A percentile compares a stretch with the other conserved stretches of the same genome.
Conservation (phyloP, 2,329 filamentous ascomycete genomes). For the Ophiostoma populinum region DNA sequence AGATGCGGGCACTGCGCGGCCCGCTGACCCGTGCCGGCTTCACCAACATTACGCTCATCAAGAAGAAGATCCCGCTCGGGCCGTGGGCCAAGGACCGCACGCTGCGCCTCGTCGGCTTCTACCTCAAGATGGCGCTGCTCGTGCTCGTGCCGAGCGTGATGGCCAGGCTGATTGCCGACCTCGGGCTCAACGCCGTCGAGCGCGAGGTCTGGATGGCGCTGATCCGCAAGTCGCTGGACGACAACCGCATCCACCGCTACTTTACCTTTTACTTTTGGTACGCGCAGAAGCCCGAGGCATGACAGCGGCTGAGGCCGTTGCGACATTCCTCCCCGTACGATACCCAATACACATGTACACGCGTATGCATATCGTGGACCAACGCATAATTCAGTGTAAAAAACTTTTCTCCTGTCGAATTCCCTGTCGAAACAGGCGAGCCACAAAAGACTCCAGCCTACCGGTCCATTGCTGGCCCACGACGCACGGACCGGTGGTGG, state of each 20-base stretch:
- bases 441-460: too few relatives aligned
- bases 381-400: too few relatives aligned
- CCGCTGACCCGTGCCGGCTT: constrained; percentile 25
- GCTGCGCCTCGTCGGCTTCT: constrained; percentile 22
- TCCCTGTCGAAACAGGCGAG: too few relatives aligned
- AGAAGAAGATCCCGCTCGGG: constrained; percentile 27
- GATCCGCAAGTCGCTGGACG: constrained; percentile 19
- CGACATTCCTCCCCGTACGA: too few relatives aligned
- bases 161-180: constrained; percentile 19
- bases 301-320: too few relatives aligned
- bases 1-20: constrained; percentile 13
- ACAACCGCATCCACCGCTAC: constrained; percentile 21
- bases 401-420: too few relatives aligned
- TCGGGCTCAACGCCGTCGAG: constrained; percentile 18
- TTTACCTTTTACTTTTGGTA: constrained; percentile 22
- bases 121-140: constrained; percentile 20
- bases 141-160: constrained; percentile 21
- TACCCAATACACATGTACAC: too few relatives aligned
- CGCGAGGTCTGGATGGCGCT: constrained; percentile 16
- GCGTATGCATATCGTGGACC: too few relatives aligned
- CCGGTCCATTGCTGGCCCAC: too few relatives aligned
- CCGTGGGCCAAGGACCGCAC: constrained; percentile 24
- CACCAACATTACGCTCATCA: constrained; percentile 20
- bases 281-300: constrained; percentile 22
- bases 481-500: constrained; percentile 36